Base-by-base conservation (phyloP, 352 stramenopile genomes). In the Elongisporangium anandrum region DNA sequence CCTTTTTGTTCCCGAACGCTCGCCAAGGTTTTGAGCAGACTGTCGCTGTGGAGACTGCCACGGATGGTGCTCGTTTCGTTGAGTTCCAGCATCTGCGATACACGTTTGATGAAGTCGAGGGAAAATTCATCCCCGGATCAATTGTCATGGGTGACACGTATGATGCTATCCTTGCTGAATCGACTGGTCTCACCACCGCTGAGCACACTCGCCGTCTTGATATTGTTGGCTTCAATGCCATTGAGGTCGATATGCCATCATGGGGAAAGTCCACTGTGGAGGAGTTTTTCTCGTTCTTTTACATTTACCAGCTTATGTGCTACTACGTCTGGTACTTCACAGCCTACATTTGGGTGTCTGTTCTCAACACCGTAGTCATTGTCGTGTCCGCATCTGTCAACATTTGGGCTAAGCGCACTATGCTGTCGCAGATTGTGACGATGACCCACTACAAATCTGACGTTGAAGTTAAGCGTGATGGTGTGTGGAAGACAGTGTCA, bases 221-320 rank as follows among this genome's bases (percentile, higher is more conserved):
- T 15, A 67, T 83, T 19, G 75, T 90, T 16, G 81, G 81, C 20
- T 61, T 64, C 41, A 90, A 90, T 54, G 75, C 76, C 39, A 83
- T 90, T 26, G 65, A 81, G 24, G 77, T 90, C 17, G 65, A 79
- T 52, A 87, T 90, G 79, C 78, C 81, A 21, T 79, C 76, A 23
- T 64, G 77, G 54, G 52, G 49, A 48, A 68, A 71, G 39, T 87
- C 76, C 38, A 34, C 89, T 41, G 71, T 84, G 4, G 62, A 89
- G 57, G 81, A 91, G 59, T 76, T 89, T 54, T 88, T 89, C 54
- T 65, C 73, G 1, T 73, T 91, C 52, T 89, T 89, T 61, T 89
- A 91, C 68, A 77, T 91, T 55, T 91, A 91, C 61, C 77, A 91
- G 88, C 64, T 96, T 81, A 79, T 95, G 85, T 73, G 90, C 73